Base-by-base conservation (phyloP, 139 green algal genomes). In the Ettlia oleoabundans region DNA sequence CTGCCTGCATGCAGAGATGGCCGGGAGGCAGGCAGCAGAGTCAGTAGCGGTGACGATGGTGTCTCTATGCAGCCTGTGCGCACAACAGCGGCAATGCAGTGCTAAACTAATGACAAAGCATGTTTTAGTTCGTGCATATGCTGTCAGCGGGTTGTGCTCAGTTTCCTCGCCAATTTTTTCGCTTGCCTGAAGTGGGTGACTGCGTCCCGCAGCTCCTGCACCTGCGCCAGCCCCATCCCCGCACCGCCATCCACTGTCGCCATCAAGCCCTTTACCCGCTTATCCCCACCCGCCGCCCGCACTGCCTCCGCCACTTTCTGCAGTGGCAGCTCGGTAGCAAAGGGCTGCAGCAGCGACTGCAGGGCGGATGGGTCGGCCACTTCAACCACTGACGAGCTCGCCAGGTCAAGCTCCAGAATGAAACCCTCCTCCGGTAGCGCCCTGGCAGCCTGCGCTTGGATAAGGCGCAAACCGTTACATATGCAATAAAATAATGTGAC, bases 281-380 rank as follows among this genome's bases (percentile, higher is more conserved):
- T 91, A 81, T 98, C 95, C n/a, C 92, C 72, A 0, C 94, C 93
- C 24, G 95, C 95, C 85, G 96, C 97, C 15, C 84, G 81, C 65
- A 98, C 85, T 2, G 89, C 88, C 3, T 72, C 51, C 2, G 40
- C 75, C 21, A 47, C 58, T 38, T n/a, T n/a, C 4, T 9, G 15
- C 75, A 81, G 75, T 40, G 47, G n/a, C 75, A 81, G 75, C 37
- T 47, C 33, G 61, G 28, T 22, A 26, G 24, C 28, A 8, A 32
- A n/a, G 21, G 32, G 38, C n/a, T 38, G 24, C 40, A 81, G 75
- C 58, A 81, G 75, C 22, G 58, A 15, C 1, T 38, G n/a, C 61
- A 81, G 75, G 22, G 24, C 35, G 61, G n/a, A 40, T 21, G n/a
- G 61, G n/a, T 5, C 10, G 30, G 9, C 30, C 75, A 21, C 41